phyloP scores from a whole-genome alignment of 1,284 basidiomycete genomes.

The Entoloma clypeatum region DNA sequence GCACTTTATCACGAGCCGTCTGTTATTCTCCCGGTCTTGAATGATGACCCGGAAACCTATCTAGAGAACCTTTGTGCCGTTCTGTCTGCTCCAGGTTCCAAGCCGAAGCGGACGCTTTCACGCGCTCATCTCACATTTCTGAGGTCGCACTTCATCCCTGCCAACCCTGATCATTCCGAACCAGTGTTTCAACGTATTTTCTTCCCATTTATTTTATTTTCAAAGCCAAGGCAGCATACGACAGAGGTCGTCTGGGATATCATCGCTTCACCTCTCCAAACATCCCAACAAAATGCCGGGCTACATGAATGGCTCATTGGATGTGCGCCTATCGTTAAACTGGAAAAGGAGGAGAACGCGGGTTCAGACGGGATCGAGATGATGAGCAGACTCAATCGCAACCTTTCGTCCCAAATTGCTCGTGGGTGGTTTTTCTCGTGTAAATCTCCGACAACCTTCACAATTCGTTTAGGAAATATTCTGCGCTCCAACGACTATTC shows the following conservation, averaged over 20 bases:
- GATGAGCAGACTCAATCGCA: conserved; percentile 49
- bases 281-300: conserved; percentile 18
- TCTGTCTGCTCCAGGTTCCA: conserved; percentile 37
- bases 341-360: conserved; percentile 32
- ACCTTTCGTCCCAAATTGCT: conserved; percentile 56
- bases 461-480: conserved; percentile 51
- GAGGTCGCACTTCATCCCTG: conserved; percentile 41
- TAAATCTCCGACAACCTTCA: neutral
- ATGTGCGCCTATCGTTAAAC: conserved; percentile 41
- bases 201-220: conserved; percentile 72
- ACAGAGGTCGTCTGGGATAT: conserved; percentile 63
- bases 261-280: conserved; percentile 35
- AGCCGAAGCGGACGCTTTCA: conserved; percentile 50
- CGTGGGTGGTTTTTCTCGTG: conserved; percentile 40
- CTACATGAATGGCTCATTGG: conserved; percentile 44
- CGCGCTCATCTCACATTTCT: conserved; percentile 66
- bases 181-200: conserved; percentile 58
- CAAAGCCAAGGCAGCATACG: conserved; percentile 65
- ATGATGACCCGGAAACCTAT: conserved; percentile 38
- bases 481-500: conserved; percentile 42
- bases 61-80: conserved; percentile 46
- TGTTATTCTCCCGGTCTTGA: conserved; percentile 43
- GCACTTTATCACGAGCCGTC: conserved; percentile 57
- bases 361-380: conserved; percentile 37
- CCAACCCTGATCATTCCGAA: conserved; percentile 33